phyloP scores from a whole-genome alignment of 768 basidiomycete species.

The Tephrocybe rancida region DNA sequence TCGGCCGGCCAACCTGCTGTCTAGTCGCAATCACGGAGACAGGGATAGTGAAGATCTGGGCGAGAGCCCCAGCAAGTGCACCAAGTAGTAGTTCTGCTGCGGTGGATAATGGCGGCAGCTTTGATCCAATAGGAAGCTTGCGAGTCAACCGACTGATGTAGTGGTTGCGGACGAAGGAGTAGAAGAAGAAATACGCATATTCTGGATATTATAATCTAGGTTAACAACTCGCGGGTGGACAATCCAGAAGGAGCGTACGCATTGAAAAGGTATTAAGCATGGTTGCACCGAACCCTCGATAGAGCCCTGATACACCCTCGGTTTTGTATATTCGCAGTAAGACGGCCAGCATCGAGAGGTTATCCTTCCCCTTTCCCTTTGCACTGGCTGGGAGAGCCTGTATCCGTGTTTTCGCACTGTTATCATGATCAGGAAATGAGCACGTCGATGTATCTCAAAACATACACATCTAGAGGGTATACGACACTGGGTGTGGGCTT shows the following conservation, averaged over 20 bases:
- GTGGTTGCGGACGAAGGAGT: slow-evolving; percentile 84
- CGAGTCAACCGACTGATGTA: slow-evolving; percentile 74
- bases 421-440: slow-evolving; percentile 2
- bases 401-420: slow-evolving; percentile 91
- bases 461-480: slow-evolving; percentile 94
- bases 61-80: slow-evolving; percentile 89
- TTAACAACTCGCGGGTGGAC: not conserved
- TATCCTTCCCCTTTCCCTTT: slow-evolving; percentile 54
- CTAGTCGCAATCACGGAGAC: slow-evolving; percentile 97
- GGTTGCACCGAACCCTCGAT: slow-evolving; percentile 91
- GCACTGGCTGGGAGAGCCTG: slow-evolving; percentile 67
- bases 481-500: slow-evolving; percentile 60
- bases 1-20: slow-evolving; percentile 79
- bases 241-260: slow-evolving; percentile 63
- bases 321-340: slow-evolving; percentile 72
- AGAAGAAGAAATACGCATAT: slow-evolving; percentile 99
- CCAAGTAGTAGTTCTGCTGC: slow-evolving; percentile 85
- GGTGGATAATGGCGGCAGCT: slow-evolving; percentile 66
- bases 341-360: slow-evolving; percentile 62
- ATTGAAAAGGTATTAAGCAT: slow-evolving; percentile 99
- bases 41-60: slow-evolving; percentile 98
- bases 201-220: slow-evolving; percentile 50
- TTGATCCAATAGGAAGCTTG: slow-evolving; percentile 61
- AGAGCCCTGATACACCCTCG: slow-evolving; percentile 84
- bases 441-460: not conserved